Percentiles rank a stretch among this genome's conserved stretches.
Evolutionary conservation across 1,139 yeast species (phyloP).

Genomic region (Debaryomyces sp.): DNA sequence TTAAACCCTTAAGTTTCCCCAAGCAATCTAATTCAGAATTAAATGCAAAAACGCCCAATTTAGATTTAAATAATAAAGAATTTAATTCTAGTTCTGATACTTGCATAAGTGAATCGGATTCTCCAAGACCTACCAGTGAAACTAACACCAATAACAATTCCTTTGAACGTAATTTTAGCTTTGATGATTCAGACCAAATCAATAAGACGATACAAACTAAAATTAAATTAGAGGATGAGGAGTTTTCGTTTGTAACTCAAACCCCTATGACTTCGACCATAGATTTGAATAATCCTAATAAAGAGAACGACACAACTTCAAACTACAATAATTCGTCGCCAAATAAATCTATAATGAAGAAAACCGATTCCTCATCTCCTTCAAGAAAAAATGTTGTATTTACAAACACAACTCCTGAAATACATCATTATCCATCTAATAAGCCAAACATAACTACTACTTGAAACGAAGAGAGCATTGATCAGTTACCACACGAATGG

Average conservation of each 20-base stretch:
- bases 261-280: constrained; percentile 31
- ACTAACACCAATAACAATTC: constrained; percentile 14
- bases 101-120: constrained; percentile 36
- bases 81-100: constrained; percentile 49
- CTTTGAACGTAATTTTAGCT: constrained; percentile 32
- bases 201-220: constrained; percentile 18
- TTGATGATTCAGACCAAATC: constrained; percentile 21
- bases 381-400: constrained; percentile 42
- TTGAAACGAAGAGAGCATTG: constrained; percentile 1
- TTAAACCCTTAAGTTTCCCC: constrained; percentile 38
- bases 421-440: constrained; percentile 35
- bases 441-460: constrained; percentile 11
- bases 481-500: constrained; percentile 28
- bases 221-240: constrained; percentile 23
- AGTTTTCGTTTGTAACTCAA: constrained; percentile 33
- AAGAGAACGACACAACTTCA: constrained; percentile 2
- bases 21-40: constrained; percentile 11
- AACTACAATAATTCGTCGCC: constrained; percentile 29
- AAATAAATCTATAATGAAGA: constrained; percentile 45
- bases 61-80: constrained; percentile 20
- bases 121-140: constrained; percentile 12
- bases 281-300: constrained; percentile 17
- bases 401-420: constrained; percentile 33
- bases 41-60: not conserved
- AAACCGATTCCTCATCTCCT: constrained; percentile 34